Base-by-base conservation (phyloP, 2,329 filamentous ascomycete genomes). In the Celoporthe dispersa region DNA sequence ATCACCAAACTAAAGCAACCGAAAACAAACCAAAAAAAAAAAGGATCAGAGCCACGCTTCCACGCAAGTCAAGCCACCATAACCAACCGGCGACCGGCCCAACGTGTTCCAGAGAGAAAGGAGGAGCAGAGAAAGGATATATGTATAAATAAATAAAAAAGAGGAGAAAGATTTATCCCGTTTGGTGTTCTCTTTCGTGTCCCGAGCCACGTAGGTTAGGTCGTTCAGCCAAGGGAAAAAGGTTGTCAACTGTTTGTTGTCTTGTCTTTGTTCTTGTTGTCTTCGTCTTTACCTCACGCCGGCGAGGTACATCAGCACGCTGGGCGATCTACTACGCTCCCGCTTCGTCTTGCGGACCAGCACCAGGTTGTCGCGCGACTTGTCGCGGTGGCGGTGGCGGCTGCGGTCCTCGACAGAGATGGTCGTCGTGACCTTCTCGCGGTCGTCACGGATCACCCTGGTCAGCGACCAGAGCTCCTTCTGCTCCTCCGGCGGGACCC, bases 381-480 rank as follows among this genome's bases (percentile, higher is more conserved):
- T 73, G 69, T 72, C 74, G 71, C 74, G 76, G 73, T 81, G 80
- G 73, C 82, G 83, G 33, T 81, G 80, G 70, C 80, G 72, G 51
- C 78, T 77, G 73, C 78, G 77, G 72, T 80, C 85, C 71, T 87
- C 84, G 64, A 88, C 80, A 68, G 79, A 76, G 69, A 85, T 78
- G 22, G 85, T 79, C 57, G 84, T 78, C 75, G 82, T 84, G 53
- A 79, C 68, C 33, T 70, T 76, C 61, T 77, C 78, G 8, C 84
- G 82, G 77, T 83, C 84, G 75, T 89, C 86, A n/a, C 90, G 89
- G 72, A 93, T 78, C 59, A 85, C 81, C 72, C 85, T 85, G 3
- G 92, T 93, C 80, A 94, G 91, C 59, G 88, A 86, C 86, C 92
- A 94, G 64, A 94, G 85, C 69, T 88, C 82, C 70, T 93, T 87